Evolutionary conservation across 208 protist genomes (phyloP), one percentile per base, ranked within the genome.

Genomic region (Trypanosoma congolense): DNA sequence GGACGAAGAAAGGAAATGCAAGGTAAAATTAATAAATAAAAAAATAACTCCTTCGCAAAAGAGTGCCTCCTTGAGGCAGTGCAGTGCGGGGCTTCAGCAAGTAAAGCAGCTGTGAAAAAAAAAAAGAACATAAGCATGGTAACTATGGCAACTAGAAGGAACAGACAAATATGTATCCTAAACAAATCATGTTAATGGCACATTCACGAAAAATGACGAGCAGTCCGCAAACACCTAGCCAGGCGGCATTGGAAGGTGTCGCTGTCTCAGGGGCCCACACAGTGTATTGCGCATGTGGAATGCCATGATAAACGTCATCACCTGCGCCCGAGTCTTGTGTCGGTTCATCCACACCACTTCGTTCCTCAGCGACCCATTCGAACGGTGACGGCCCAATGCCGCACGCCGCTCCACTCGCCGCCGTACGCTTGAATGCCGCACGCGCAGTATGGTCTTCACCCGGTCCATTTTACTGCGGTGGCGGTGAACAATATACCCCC

Each of bases 261-360:
- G 48, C 31, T 68, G 61, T 35, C 38, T 53, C 30, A 60, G 51
- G 10, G 61, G 61, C 10, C 61, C 61, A 42, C 53, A 61, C 1
- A 68, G 46, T 22, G 61, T 68, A 41, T 43, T 56, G 8, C 40
- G 35, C 61, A 68, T 68, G 41, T 56, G 47, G 30, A 61, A 61
- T 8, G 53, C 52, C 9, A 68, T 30, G 3, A 68, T 9, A 0
- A 68, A 47, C 24, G 61, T 45, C 54, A 68, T 56, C 38, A 61
- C 58, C 40, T 61, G 61, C 22, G 61, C 61, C 21, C 61, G 61
- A 28, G 47, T 52, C 31, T 68, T 68, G 5, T 55, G 53, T 21
- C 51, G 53, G 38, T 56, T 68, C 3, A 68, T 30, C 52, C 61
- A 68, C 24, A 52, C 36, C 6, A 68, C 54, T 25, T 56, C 47